A percentile compares a stretch with the other conserved stretches of the same genome.
These are phyloP conservation scores for Phanerochaete carnosa DNA, from an alignment of 768 basidiomycete species.

Conservation along the genomic window DNA sequence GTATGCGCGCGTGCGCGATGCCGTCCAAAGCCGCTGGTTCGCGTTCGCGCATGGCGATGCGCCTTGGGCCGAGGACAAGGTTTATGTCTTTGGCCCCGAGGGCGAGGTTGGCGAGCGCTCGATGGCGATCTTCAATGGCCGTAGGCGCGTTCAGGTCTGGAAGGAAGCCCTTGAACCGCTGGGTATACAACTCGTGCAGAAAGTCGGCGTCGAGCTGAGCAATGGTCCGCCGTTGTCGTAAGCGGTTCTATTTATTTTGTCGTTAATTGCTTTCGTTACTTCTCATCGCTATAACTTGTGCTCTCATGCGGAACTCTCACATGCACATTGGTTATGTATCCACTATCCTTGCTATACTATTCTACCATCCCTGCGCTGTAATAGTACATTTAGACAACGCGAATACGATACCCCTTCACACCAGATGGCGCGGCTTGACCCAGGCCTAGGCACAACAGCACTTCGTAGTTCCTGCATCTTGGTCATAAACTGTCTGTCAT, in stretches of 20 bases:
- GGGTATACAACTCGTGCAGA: constrained; percentile 32
- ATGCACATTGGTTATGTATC: background rate
- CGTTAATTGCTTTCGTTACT: constrained; percentile 3
- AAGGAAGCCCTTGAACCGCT: constrained; percentile 46
- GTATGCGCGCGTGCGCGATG: constrained; percentile 63
- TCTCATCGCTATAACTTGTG: background rate
- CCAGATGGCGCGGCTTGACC: background rate
- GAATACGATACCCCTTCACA: background rate
- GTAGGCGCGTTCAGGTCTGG: constrained; percentile 61
- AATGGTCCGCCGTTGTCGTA: constrained; percentile 50
- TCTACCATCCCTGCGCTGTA: background rate
- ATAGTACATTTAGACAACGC: background rate
- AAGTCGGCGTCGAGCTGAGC: constrained; percentile 70
- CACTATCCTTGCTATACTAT: background rate
- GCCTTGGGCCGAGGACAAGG: constrained; percentile 67
- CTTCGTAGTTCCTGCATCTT: background rate
- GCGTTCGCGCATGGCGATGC: constrained; percentile 70
- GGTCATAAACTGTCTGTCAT: background rate
- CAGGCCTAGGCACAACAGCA: no score
- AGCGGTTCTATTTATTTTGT: constrained; percentile 22
- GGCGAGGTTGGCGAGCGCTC: constrained; percentile 78
- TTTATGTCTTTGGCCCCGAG: constrained; percentile 80
- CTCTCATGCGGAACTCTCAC: background rate
- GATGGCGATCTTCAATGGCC: constrained; percentile 58
- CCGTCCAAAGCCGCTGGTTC: constrained; percentile 74